phyloP scores from a whole-genome alignment of 768 basidiomycete species.

The Polyporus arcularius region DNA sequence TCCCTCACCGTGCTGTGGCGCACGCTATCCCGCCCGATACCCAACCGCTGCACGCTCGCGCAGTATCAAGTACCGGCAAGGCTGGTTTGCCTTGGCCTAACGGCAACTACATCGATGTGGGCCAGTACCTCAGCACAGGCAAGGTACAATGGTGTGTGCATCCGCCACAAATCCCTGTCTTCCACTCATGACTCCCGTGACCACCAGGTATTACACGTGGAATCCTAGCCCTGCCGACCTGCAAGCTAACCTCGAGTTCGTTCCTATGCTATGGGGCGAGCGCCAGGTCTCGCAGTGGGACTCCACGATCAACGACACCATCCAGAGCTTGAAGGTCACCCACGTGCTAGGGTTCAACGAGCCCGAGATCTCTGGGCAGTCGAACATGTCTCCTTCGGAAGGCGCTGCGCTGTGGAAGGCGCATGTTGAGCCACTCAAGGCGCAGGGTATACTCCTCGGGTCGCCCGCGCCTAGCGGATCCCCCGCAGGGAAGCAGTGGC shows the following conservation, averaged over 20 bases:
- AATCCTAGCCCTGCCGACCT: constrained; percentile 31
- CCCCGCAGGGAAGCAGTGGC: constrained; percentile 54
- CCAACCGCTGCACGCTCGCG: neutral
- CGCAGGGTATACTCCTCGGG: constrained; percentile 48
- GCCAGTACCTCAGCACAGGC: constrained; percentile 44
- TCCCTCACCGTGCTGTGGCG: constrained; percentile 5
- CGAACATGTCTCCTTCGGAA: constrained; percentile 49
- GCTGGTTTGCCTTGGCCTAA: constrained; percentile 55
- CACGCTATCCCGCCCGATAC: neutral
- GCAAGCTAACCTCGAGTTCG: constrained; percentile 48
- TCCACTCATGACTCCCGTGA: neutral
- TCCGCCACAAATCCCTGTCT: neutral
- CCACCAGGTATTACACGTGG: constrained; percentile 55
- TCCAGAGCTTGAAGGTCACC: constrained; percentile 38
- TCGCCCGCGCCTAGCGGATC: constrained; percentile 56
- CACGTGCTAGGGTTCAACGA: constrained; percentile 57
- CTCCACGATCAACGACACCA: constrained; percentile 42
- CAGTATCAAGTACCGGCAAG: constrained; percentile 39
- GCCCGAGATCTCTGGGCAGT: constrained; percentile 47
- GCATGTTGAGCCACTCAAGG: constrained; percentile 51
- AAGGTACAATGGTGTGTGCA: constrained; percentile 51
- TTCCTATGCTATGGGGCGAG: constrained; percentile 58
- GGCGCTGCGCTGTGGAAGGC: constrained; percentile 54
- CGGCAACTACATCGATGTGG: constrained; percentile 41
- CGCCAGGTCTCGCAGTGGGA: constrained; percentile 41